Evolutionary conservation across 2,329 filamentous ascomycete species (phyloP).

Genomic region (Calonectria naviculata): DNA sequence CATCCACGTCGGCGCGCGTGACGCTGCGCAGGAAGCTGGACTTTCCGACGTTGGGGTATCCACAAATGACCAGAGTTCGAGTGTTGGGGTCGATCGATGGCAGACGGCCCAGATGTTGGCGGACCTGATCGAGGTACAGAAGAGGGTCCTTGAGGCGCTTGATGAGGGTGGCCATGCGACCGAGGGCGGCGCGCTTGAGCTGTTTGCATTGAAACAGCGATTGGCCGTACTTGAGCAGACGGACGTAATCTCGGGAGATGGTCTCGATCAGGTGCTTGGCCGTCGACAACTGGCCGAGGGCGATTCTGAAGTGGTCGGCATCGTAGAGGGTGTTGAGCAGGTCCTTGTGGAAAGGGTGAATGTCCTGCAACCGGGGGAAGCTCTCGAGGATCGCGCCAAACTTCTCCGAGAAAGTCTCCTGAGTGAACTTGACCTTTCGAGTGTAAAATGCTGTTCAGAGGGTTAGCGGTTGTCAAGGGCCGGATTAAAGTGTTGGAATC

Average conservation of each 20-base stretch:
- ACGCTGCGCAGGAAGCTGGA: slow-evolving; percentile 94
- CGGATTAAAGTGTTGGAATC: background rate
- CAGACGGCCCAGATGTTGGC: slow-evolving; percentile 96
- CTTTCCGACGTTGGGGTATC: slow-evolving; percentile 98
- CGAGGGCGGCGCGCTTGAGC: slow-evolving; percentile 93
- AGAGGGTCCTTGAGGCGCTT: slow-evolving; percentile 95
- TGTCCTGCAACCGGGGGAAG: slow-evolving; percentile 92
- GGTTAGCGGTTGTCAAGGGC: slow-evolving; percentile 1
- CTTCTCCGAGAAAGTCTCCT: slow-evolving; percentile 97
- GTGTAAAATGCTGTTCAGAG: slow-evolving; percentile 82
- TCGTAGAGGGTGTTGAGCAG: slow-evolving; percentile 97
- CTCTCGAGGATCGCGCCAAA: slow-evolving; percentile 90
- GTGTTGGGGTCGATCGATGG: slow-evolving; percentile 99
- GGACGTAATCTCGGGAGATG: slow-evolving; percentile 94
- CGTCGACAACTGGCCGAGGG: slow-evolving; percentile 93
- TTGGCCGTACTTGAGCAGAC: slow-evolving; percentile 91
- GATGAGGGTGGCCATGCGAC: slow-evolving; percentile 98
- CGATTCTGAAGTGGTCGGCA: slow-evolving; percentile 97
- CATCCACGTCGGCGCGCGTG: slow-evolving; percentile 93
- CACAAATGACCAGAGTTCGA: slow-evolving; percentile 93
- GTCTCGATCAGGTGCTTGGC: slow-evolving; percentile 98
- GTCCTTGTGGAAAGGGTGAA: slow-evolving; percentile 89
- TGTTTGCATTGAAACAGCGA: slow-evolving; percentile 99
- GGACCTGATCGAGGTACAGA: slow-evolving; percentile 89
- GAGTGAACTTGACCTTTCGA: slow-evolving; percentile 97